Conservation (phyloP, 2,329 filamentous ascomycete species). For the Fusarium udum region DNA sequence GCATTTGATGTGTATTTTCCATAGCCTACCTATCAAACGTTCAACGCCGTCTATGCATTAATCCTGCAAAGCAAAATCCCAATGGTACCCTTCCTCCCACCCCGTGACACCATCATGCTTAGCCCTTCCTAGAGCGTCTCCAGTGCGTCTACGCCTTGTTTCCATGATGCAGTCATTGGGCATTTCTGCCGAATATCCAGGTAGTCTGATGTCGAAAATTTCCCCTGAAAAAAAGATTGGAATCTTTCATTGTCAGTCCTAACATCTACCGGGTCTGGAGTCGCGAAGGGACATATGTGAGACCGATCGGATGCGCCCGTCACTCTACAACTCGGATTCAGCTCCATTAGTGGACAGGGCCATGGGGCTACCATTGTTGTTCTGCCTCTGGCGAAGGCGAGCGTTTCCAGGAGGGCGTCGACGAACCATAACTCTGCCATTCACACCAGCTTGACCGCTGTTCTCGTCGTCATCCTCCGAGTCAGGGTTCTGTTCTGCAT, state of each 20-base stretch:
- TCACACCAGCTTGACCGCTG: conserved; percentile 54
- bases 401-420: conserved; percentile 56
- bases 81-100: conserved; percentile 23
- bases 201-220: not conserved
- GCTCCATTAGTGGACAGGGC: conserved; percentile 64
- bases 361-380: conserved; percentile 67
- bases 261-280: not conserved
- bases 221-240: not conserved
- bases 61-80: conserved; percentile 32
- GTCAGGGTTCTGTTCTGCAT: conserved; percentile 62
- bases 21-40: conserved; percentile 42
- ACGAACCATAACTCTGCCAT: conserved; percentile 53
- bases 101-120: conserved; percentile 1
- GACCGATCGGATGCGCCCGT: conserved; percentile 1
- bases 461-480: conserved; percentile 67
- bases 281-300: not conserved
- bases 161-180: not conserved
- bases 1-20: conserved; percentile 40
- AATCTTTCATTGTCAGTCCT: not conserved
- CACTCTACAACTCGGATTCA: conserved; percentile 63
- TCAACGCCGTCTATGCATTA: conserved; percentile 51
- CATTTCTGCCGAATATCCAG: conserved; percentile 14
- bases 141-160: conserved; percentile 14
- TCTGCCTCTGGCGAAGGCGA: conserved; percentile 55
- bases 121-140: conserved; percentile 9